These are phyloP conservation scores for Jamesozyma gamospora DNA, from an alignment of 805 yeast species.

Conservation along the genomic window DNA sequence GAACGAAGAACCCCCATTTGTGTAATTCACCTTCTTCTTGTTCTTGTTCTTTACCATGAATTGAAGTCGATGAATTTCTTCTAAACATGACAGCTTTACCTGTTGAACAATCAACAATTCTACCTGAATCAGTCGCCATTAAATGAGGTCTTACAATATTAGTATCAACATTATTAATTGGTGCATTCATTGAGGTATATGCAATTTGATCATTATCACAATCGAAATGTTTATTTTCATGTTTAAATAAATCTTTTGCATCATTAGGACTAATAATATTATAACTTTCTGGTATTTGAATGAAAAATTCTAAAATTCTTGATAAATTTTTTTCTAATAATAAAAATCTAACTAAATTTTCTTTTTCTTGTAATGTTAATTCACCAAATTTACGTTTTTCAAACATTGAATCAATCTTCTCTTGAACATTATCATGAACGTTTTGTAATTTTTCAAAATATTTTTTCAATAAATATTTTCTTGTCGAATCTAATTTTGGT, in stretches of 20 bases:
- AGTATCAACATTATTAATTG: background rate
- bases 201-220: slow-evolving; percentile 1
- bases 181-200: background rate
- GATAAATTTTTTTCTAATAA: slow-evolving; percentile 61
- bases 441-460: slow-evolving; percentile 34
- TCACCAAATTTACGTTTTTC: slow-evolving; percentile 45
- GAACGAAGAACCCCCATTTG: slow-evolving; percentile 72
- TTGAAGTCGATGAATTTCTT: slow-evolving; percentile 51
- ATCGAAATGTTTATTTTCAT: slow-evolving; percentile 7
- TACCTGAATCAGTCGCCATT: slow-evolving; percentile 57
- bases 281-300: slow-evolving; percentile 19
- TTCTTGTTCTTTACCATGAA: slow-evolving; percentile 61
- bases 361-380: slow-evolving; percentile 60
- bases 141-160: slow-evolving; percentile 43
- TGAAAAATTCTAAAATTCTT: slow-evolving; percentile 36
- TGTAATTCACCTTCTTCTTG: slow-evolving; percentile 89
- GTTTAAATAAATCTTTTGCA: background rate
- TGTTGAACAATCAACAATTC: slow-evolving; percentile 54
- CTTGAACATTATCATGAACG: slow-evolving; percentile 32
- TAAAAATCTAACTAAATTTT: slow-evolving; percentile 56
- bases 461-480: slow-evolving; percentile 31
- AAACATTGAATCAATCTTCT: slow-evolving; percentile 48
- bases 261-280: slow-evolving; percentile 7
- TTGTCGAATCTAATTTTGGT: slow-evolving; percentile 22
- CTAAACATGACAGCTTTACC: slow-evolving; percentile 65